Conservation (phyloP, 2,329 filamentous ascomycete species). For the Didymella pinodella region DNA sequence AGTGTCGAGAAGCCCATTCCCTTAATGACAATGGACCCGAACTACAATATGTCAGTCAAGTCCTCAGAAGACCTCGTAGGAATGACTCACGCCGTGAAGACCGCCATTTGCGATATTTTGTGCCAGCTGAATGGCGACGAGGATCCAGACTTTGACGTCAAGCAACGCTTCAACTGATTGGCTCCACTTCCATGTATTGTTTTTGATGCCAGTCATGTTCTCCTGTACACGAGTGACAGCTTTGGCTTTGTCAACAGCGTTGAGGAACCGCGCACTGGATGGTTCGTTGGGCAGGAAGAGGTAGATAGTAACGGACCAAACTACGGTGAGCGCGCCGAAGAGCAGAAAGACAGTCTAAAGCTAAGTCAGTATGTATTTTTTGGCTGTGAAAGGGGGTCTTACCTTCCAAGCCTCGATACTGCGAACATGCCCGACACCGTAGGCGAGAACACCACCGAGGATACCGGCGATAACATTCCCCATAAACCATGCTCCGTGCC, state of each 20-base stretch:
- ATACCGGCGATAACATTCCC: background rate
- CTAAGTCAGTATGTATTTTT: background rate
- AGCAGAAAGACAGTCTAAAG: background rate
- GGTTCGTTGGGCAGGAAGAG: background rate
- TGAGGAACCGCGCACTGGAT: background rate
- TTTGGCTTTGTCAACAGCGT: background rate
- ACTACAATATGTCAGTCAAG: background rate
- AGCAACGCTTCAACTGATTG: background rate
- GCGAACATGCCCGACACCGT: background rate
- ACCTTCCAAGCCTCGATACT: background rate
- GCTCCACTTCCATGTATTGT: background rate
- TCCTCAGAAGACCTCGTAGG: background rate
- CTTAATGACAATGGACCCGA: background rate
- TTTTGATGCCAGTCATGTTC: background rate
- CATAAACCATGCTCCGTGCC: background rate
- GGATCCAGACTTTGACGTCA: background rate
- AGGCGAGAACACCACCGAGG: background rate
- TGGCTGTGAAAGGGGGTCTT: no score
- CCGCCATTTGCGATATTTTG: background rate
- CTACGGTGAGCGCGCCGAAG: background rate
- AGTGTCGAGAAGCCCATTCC: background rate
- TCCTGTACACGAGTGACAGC: background rate
- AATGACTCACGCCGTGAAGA: background rate
- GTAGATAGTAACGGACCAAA: background rate
- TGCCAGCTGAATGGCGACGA: background rate